Percentiles rank a stretch among this genome's conserved stretches.
phyloP scores from a whole-genome alignment of 495 filamentous ascomycete species.

The Lasiosphaeriaceae sp. region DNA sequence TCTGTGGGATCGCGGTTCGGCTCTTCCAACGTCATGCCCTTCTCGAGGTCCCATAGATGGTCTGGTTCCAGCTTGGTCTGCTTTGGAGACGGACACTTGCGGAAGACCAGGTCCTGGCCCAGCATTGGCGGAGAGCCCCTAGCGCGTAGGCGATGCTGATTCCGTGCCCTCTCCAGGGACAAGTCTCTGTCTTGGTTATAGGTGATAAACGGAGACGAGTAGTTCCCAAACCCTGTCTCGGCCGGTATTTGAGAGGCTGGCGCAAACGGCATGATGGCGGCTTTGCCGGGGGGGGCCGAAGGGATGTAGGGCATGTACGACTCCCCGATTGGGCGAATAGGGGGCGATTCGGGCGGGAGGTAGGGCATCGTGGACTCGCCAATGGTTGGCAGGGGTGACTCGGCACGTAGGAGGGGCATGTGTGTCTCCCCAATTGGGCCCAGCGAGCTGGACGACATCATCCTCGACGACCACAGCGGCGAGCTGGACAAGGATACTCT shows the following conservation, averaged over 20 bases:
- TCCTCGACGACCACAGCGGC: slow-evolving; percentile 21
- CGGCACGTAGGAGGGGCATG: slow-evolving; percentile 35
- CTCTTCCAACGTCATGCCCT: slow-evolving; percentile 35
- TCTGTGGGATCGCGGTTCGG: slow-evolving; percentile 46
- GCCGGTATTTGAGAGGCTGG: slow-evolving; percentile 27
- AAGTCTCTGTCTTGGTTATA: slow-evolving; percentile 39
- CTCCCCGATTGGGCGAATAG: slow-evolving; percentile 31
- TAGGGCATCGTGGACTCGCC: slow-evolving; percentile 30
- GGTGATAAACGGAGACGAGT: slow-evolving; percentile 24
- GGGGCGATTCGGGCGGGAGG: slow-evolving; percentile 23
- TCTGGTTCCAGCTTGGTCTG: slow-evolving; percentile 72
- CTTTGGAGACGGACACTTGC: slow-evolving; percentile 72
- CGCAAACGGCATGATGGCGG: slow-evolving; percentile 29
- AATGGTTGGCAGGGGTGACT: slow-evolving; percentile 35
- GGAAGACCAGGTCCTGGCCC: slow-evolving; percentile 69
- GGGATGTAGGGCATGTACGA: slow-evolving; percentile 36
- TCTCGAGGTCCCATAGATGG: slow-evolving; percentile 35
- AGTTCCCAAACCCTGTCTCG: slow-evolving; percentile 30
- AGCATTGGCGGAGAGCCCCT: slow-evolving; percentile 77
- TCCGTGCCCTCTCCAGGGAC: slow-evolving; percentile 33
- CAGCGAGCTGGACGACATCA: slow-evolving; percentile 13
- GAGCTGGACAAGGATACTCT: slow-evolving; percentile 30
- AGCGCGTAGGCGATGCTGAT: slow-evolving; percentile 33
- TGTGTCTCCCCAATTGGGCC: slow-evolving; percentile 34
- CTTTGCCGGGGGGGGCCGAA: slow-evolving; percentile 28